phyloP scores from a whole-genome alignment of 352 stramenopile genomes.

The Phytophthora capsici region DNA sequence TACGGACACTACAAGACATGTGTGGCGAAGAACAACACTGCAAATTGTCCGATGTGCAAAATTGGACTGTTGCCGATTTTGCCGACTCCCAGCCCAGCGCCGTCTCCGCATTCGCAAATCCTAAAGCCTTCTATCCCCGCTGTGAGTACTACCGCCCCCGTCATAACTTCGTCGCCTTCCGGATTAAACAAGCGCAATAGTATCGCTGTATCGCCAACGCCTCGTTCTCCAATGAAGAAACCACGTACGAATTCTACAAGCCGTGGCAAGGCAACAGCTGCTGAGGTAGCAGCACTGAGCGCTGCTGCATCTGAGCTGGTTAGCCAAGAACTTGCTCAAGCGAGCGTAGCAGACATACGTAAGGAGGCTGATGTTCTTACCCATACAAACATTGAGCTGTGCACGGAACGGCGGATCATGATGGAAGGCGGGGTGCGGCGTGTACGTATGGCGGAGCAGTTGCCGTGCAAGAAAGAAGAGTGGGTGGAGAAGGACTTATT shows the following conservation, averaged over 20 bases:
- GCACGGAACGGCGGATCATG: conserved; percentile 80
- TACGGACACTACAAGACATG: conserved; percentile 86
- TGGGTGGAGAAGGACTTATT: conserved; percentile 88
- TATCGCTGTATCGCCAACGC: conserved; percentile 61
- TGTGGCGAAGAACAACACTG: conserved; percentile 77
- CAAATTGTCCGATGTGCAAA: conserved; percentile 87
- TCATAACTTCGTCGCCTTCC: conserved; percentile 45
- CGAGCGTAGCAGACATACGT: conserved; percentile 74
- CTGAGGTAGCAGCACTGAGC: conserved; percentile 39
- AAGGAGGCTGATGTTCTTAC: conserved; percentile 87
- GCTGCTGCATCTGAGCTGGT: conserved; percentile 35
- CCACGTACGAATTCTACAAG: conserved; percentile 51
- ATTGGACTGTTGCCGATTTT: conserved; percentile 76
- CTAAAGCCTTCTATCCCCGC: conserved; percentile 16
- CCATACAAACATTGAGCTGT: conserved; percentile 82
- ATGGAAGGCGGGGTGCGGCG: conserved; percentile 59
- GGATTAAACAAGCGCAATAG: conserved; percentile 59
- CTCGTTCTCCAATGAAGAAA: conserved; percentile 84
- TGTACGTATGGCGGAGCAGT: conserved; percentile 47
- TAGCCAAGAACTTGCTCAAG: conserved; percentile 64
- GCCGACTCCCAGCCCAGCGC: conserved; percentile 20
- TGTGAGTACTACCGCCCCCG: conserved; percentile 16
- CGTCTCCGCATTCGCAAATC: conserved; percentile 38
- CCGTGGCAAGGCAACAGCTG: conserved; percentile 39
- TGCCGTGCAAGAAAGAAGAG: conserved; percentile 77